phyloP scores from a whole-genome alignment of 202 grass and related monocot species.

The Bolboschoenoplectus hybrid region DNA sequence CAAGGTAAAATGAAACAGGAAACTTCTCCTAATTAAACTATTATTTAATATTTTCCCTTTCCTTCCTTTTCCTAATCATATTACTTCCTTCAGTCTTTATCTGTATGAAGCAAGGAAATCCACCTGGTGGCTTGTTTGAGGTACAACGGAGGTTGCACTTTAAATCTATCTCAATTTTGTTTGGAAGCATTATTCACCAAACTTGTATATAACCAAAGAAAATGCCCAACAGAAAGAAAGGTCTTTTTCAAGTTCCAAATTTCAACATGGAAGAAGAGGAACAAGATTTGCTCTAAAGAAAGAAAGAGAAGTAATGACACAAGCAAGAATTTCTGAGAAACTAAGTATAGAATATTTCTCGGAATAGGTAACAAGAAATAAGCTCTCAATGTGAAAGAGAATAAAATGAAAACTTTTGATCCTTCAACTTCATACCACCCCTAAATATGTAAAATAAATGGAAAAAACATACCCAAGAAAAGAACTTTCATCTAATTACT shows the following conservation, averaged over 20 bases:
- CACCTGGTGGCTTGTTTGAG: constrained; percentile 33
- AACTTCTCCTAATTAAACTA: not conserved
- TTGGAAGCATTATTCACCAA: constrained; percentile 8
- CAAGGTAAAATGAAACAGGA: not conserved
- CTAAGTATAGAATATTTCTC: constrained; percentile 18
- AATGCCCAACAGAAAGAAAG: not conserved
- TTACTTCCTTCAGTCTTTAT: not conserved
- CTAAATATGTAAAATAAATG: constrained; percentile 20
- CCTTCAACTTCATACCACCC: not conserved
- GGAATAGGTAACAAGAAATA: constrained; percentile 16
- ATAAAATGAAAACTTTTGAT: not conserved
- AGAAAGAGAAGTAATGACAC: not conserved
- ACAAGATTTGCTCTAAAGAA: not conserved
- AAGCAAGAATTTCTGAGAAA: not conserved
- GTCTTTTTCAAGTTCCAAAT: constrained; percentile 3
- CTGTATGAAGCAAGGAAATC: not conserved
- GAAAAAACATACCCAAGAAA: constrained; percentile 13
- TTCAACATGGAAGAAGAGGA: constrained; percentile 9
- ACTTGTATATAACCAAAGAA: constrained; percentile 29
- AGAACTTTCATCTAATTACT: constrained; percentile 11
- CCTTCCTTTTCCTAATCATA: not conserved
- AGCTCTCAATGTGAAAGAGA: not conserved
- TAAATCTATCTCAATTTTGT: constrained; percentile 19
- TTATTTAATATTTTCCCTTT: not conserved
- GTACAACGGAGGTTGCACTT: constrained; percentile 30